Evolutionary conservation across 352 stramenopile species (phyloP).

Genomic region (Elongisporangium senticosum): DNA sequence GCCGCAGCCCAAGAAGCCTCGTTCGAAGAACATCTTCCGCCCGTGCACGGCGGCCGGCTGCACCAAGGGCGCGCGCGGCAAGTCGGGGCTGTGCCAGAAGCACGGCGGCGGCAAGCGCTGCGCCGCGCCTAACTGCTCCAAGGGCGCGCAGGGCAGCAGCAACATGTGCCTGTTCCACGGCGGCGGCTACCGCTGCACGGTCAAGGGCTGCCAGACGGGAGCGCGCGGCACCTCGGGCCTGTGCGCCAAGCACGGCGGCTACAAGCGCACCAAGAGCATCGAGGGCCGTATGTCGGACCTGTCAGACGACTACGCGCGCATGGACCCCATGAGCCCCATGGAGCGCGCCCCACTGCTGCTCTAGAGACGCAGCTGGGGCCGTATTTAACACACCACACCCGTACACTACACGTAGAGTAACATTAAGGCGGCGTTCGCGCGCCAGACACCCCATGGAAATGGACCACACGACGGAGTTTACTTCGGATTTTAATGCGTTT

Average conservation of each 20-base stretch:
- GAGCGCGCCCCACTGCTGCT: not conserved
- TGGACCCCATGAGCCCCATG: not conserved
- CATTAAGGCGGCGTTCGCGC: not conserved
- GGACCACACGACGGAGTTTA: too few relatives aligned
- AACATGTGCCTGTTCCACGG: constrained; percentile 78
- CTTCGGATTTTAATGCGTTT: too few relatives aligned
- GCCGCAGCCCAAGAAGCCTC: constrained; percentile 46
- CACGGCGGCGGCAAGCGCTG: constrained; percentile 84
- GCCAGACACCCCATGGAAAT: not conserved
- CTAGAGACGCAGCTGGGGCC: not conserved
- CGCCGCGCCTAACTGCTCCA: constrained; percentile 46
- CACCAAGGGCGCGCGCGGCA: constrained; percentile 72
- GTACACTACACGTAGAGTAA: not conserved
- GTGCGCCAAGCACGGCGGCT: constrained; percentile 77
- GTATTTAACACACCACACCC: not conserved
- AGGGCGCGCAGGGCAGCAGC: constrained; percentile 79
- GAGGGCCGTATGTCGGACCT: not conserved
- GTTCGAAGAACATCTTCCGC: constrained; percentile 69
- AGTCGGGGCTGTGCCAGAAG: constrained; percentile 79
- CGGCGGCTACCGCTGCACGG: constrained; percentile 76
- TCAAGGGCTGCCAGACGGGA: constrained; percentile 66
- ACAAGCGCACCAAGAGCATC: constrained; percentile 44
- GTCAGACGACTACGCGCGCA: not conserved
- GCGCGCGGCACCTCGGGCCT: constrained; percentile 67
- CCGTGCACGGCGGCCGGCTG: constrained; percentile 55